phyloP scores from a whole-genome alignment of 1,284 basidiomycete species.

The Ganoderma boninense region DNA sequence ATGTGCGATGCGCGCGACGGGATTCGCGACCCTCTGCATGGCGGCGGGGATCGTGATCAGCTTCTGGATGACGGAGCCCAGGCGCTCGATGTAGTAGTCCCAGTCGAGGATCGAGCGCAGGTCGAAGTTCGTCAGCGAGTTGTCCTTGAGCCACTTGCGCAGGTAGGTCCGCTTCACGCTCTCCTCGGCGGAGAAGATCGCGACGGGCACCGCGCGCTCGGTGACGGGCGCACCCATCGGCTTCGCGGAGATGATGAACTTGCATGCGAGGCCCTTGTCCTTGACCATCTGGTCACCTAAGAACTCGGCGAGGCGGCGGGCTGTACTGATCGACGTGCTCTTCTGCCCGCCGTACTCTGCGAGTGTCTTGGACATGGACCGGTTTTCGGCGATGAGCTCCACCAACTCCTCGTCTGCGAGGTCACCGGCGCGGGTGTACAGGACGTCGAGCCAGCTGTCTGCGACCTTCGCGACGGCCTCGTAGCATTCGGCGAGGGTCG shows the following conservation, averaged over 20 bases:
- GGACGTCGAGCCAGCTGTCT: constrained; percentile 97
- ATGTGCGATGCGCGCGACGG: constrained; percentile 95
- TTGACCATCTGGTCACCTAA: constrained; percentile 99
- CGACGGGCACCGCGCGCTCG: constrained; percentile 97
- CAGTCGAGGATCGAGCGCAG: constrained; percentile 96
- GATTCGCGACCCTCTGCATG: constrained; percentile 97
- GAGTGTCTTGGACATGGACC: constrained; percentile 97
- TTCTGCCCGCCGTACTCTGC: constrained; percentile 98
- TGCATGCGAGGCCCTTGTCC: constrained; percentile 98
- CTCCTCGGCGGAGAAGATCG: constrained; percentile 97
- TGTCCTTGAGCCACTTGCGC: constrained; percentile 97
- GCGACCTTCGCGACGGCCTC: constrained; percentile 93
- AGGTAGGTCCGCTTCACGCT: constrained; percentile 91
- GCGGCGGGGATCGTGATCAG: constrained; percentile 99
- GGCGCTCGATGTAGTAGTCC: constrained; percentile 98
- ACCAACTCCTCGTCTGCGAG: constrained; percentile 94
- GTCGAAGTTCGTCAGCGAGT: constrained; percentile 88
- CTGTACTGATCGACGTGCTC: constrained; percentile 98
- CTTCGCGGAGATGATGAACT: constrained; percentile 97
- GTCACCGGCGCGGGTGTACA: constrained; percentile 87
- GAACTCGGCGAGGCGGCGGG: constrained; percentile 95
- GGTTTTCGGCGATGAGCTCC: constrained; percentile 98
- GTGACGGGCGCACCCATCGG: constrained; percentile 96
- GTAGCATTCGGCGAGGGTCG: constrained; percentile 96
- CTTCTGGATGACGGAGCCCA: constrained; percentile 99